phyloP scores from a whole-genome alignment of 177 flowering plant genomes.

The Vitis hybrid region DNA sequence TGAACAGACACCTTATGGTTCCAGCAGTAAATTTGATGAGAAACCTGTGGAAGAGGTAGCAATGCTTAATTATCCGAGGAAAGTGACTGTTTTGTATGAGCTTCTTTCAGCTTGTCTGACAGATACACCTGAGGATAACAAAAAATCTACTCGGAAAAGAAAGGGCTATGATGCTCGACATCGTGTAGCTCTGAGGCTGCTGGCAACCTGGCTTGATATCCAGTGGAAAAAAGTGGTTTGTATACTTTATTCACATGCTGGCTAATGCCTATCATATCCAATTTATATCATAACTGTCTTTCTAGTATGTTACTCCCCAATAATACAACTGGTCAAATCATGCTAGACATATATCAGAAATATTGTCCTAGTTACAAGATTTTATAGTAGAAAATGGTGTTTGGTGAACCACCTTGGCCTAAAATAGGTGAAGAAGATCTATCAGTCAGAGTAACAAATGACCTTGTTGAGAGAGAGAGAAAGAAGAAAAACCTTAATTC shows the following conservation, averaged over 20 bases:
- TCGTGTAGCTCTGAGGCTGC: constrained; percentile 82
- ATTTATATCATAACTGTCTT: no score
- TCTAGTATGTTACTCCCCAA: no score
- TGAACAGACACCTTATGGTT: constrained; percentile 25
- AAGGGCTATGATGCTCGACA: constrained; percentile 98
- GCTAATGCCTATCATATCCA: no score
- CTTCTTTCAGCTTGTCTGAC: constrained; percentile 96
- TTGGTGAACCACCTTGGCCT: no score
- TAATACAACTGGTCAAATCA: no score
- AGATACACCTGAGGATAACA: constrained; percentile 43
- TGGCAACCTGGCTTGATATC: constrained; percentile 88
- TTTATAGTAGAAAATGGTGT: no score
- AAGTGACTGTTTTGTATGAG: constrained; percentile 76
- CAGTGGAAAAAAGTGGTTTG: constrained; percentile 90
- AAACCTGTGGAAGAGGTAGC: constrained; percentile 52
- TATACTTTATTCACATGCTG: constrained; percentile 4
- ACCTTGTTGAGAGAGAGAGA: no score
- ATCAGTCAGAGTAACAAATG: no score
- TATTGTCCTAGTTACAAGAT: no score
- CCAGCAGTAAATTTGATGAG: constrained; percentile 31
- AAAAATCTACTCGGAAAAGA: constrained; percentile 46
- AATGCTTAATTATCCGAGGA: constrained; percentile 58
- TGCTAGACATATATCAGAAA: no score
- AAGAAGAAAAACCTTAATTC: no score
- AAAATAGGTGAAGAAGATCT: no score